Conservation (phyloP, 1,284 basidiomycete species). For the Anthracocystis panici-leucophaei region DNA sequence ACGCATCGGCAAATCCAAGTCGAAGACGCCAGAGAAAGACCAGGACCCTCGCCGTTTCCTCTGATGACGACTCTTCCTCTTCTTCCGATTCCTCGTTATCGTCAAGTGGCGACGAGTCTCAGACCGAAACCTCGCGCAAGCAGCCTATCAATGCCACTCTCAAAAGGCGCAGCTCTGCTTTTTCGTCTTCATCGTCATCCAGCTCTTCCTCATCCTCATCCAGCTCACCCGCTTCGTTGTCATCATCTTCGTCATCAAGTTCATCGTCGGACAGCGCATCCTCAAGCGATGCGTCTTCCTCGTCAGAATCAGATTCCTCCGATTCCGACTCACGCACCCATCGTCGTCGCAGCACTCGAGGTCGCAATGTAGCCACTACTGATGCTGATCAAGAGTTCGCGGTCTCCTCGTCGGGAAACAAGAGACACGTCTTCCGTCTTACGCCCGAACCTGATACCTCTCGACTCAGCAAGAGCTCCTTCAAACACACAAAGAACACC, state of each 20-base stretch:
- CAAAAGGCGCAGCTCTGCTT: not conserved
- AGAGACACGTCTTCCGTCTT: constrained; percentile 25
- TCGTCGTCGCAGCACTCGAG: not conserved
- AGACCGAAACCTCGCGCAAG: not conserved
- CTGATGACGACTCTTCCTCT: constrained; percentile 41
- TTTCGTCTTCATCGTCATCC: constrained; percentile 7
- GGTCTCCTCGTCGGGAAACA: not conserved
- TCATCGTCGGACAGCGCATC: constrained; percentile 17
- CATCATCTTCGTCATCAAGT: constrained; percentile 6
- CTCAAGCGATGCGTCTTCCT: constrained; percentile 2
- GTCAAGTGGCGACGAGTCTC: constrained; percentile 18
- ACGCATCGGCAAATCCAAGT: constrained; percentile 14
- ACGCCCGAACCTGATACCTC: constrained; percentile 25
- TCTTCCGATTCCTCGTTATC: constrained; percentile 29
- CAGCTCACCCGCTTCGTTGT: constrained; percentile 4
- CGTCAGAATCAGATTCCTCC: constrained; percentile 22
- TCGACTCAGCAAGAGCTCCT: not conserved
- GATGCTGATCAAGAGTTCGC: not conserved
- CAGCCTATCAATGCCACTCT: not conserved
- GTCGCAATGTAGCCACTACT: not conserved
- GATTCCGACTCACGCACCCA: not conserved
- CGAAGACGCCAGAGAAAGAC: constrained; percentile 44
- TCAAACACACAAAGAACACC: not conserved
- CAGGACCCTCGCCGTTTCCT: constrained; percentile 39
- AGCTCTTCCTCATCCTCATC: constrained; percentile 26